These are phyloP conservation scores for Teratosphaeria gauchensis DNA, from an alignment of 2,329 filamentous ascomycete genomes.

Conservation along the genomic window DNA sequence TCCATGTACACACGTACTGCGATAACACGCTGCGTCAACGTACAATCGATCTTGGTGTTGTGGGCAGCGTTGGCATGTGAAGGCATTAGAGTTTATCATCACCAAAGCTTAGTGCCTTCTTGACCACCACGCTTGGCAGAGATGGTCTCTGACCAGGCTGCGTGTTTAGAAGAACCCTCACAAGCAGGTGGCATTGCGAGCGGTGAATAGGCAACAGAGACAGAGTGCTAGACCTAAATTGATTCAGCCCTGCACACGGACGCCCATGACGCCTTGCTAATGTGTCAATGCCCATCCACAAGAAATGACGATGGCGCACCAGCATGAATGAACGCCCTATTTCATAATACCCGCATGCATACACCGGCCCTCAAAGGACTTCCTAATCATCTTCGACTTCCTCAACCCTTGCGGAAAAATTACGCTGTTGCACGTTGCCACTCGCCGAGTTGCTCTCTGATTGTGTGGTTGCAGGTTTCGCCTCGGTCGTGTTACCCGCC, in stretches of 20 bases:
- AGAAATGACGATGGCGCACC: neutral
- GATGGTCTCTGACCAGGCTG: neutral
- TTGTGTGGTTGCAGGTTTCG: slow-evolving; percentile 9
- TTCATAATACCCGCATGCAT: neutral
- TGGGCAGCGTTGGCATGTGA: neutral
- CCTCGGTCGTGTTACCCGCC: slow-evolving; percentile 12
- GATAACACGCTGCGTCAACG: too few relatives aligned
- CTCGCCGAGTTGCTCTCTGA: neutral
- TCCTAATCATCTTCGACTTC: slow-evolving; percentile 17
- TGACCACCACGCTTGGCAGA: neutral
- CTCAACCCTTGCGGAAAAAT: slow-evolving; percentile 17
- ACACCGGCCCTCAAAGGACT: neutral
- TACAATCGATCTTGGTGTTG: too few relatives aligned
- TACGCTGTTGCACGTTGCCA: slow-evolving; percentile 7
- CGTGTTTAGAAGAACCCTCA: neutral
- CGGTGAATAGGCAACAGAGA: neutral
- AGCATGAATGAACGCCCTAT: neutral
- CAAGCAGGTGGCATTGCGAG: neutral
- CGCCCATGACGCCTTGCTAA: neutral
- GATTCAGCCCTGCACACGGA: neutral
- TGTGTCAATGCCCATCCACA: neutral
- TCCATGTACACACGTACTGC: too few relatives aligned
- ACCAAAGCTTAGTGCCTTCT: neutral
- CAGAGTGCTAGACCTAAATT: neutral
- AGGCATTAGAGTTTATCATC: neutral